Evolutionary conservation across 495 filamentous ascomycete species (phyloP), one percentile per base, ranked within the genome.

Genomic region (Entonaema liquescens): DNA sequence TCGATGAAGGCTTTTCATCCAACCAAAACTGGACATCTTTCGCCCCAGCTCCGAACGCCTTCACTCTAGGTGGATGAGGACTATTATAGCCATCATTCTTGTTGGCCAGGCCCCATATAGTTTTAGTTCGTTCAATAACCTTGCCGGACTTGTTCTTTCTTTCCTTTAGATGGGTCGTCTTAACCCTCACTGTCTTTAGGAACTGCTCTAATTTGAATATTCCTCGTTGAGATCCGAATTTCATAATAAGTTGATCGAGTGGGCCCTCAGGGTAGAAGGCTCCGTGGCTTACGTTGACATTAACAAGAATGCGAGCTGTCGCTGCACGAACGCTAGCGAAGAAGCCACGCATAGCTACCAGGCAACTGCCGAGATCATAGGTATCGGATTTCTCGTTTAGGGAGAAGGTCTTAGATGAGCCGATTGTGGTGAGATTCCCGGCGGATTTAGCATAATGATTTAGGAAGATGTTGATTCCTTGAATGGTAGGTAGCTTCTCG

Each of bases 251-350:
- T 2, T 31, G 13, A 21, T 53, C 59, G 6, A 78, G 70, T 13
- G 54, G 58, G 4, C 65, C 36, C 52, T 76, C 62, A 12, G 71
- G 26, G 25, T 76, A 70, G 52, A 80, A 80, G 12, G 68, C 71
- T 5, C 58, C 76, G 36, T 80, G 75, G 33, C 67, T 74, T 6
- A 79, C 69, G 36, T 81, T 78, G 15, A 89, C 83, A 54, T 89
- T 89, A 8, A 88, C 76, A 5, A 88, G 74, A 5, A 87, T 59
- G 8, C 88, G 82, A n/a, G 82, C 79, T 7, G 88, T 88, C 2
- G 86, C 86, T 3, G 82, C 79, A 38, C 88, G 83, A n/a, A 86
- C 83, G 76, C 87, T 89, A 17, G 84, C 74, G 71, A 86, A 89
- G 70, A 81, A 89, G 0, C 88, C 88, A 50, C 87, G 79, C 1